Evolutionary conservation across 208 protist species (phyloP).

Genomic region (Trichomonas gallinae): DNA sequence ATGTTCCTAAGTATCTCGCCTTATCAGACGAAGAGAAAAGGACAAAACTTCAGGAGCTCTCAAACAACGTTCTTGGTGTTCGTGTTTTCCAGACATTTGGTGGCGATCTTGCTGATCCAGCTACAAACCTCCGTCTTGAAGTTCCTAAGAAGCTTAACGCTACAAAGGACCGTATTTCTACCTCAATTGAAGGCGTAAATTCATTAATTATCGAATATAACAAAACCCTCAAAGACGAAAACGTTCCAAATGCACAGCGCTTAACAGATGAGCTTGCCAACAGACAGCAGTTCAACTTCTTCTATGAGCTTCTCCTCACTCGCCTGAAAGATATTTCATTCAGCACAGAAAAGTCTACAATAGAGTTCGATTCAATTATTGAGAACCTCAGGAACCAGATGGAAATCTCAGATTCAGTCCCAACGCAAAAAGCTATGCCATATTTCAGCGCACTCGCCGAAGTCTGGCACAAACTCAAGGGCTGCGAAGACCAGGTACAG

Average conservation of each 20-base stretch:
- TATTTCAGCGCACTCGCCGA: background rate
- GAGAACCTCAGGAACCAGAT: background rate
- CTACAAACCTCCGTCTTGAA: background rate
- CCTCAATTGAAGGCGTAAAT: background rate
- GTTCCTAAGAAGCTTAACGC: conserved; percentile 22
- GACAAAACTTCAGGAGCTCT: conserved; percentile 20
- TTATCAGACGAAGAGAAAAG: background rate
- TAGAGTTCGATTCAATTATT: conserved; percentile 20
- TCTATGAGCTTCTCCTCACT: background rate
- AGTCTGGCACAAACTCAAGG: conserved; percentile 10
- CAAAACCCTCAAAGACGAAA: background rate
- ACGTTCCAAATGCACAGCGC: background rate
- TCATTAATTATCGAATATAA: background rate
- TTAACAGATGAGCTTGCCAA: conserved; percentile 24
- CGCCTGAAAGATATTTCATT: background rate
- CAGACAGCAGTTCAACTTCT: conserved; percentile 18
- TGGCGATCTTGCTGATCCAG: background rate
- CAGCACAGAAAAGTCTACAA: background rate
- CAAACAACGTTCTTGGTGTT: conserved; percentile 29
- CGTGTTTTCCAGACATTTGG: conserved; percentile 30
- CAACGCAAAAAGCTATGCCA: conserved; percentile 15
- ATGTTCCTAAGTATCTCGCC: conserved; percentile 18
- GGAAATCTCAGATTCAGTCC: background rate
- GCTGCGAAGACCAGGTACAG: background rate
- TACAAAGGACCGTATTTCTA: background rate